A percentile compares a stretch with the other conserved stretches of the same genome.
phyloP scores from a whole-genome alignment of 2,329 filamentous ascomycete species.

The Alternaria metachromatica region DNA sequence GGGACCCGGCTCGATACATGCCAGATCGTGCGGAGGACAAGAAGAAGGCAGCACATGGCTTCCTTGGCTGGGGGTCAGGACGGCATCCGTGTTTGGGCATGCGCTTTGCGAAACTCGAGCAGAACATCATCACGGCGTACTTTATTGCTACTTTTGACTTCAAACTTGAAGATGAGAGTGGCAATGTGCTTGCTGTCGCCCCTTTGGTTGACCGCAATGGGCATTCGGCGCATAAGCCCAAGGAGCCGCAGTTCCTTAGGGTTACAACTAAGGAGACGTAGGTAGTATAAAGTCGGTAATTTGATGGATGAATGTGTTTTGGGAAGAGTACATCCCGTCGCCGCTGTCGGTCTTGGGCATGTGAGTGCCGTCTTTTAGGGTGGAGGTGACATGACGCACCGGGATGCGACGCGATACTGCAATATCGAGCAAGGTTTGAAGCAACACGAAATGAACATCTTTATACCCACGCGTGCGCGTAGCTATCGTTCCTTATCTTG shows the following conservation, averaged over 20 bases:
- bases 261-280: constrained; percentile 45
- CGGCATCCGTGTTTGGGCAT: constrained; percentile 53
- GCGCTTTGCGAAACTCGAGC: constrained; percentile 63
- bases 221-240: constrained; percentile 52
- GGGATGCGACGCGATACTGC: neutral
- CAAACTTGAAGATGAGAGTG: constrained; percentile 51
- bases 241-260: constrained; percentile 44
- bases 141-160: constrained; percentile 60
- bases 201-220: constrained; percentile 48
- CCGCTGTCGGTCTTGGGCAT: neutral
- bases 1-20: constrained; percentile 60
- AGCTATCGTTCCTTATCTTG: neutral
- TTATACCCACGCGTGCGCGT: neutral
- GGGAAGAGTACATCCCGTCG: neutral
- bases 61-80: constrained; percentile 48
- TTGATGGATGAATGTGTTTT: neutral
- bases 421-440: neutral
- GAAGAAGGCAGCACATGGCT: constrained; percentile 43
- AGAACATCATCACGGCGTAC: constrained; percentile 57
- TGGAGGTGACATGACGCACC: neutral
- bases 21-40: constrained; percentile 58
- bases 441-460: neutral
- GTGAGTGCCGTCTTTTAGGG: neutral
- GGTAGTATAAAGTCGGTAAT: neutral
- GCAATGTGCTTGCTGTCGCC: constrained; percentile 35